A percentile compares a stretch with the other conserved stretches of the same genome.
Conservation (phyloP, 257 asterid genomes). For the Gardenia jasminoides region DNA sequence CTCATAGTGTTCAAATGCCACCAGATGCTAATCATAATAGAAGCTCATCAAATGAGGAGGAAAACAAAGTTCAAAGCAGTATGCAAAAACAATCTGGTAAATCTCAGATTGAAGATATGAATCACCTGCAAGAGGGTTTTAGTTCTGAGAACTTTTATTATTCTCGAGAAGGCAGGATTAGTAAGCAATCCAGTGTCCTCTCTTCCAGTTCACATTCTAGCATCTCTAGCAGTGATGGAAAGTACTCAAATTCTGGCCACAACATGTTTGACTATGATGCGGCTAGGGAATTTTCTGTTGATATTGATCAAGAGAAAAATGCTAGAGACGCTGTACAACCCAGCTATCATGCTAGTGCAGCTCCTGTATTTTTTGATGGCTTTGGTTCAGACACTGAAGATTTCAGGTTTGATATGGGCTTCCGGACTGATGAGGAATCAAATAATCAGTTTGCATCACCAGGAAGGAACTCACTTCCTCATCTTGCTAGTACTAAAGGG, state of each 20-base stretch:
- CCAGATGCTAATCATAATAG: slow-evolving; percentile 33
- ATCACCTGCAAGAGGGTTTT: slow-evolving; percentile 28
- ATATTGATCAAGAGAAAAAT: slow-evolving; percentile 25
- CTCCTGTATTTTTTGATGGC: slow-evolving; percentile 49
- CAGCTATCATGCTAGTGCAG: slow-evolving; percentile 41
- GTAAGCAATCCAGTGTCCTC: slow-evolving; percentile 35
- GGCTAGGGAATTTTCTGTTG: slow-evolving; percentile 30
- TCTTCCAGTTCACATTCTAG: slow-evolving; percentile 48
- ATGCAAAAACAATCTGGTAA: slow-evolving; percentile 24
- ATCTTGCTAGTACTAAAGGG: slow-evolving; percentile 23
- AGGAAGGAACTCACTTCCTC: slow-evolving; percentile 40
- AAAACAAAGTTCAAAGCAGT: slow-evolving; percentile 11
- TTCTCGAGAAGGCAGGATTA: slow-evolving; percentile 38
- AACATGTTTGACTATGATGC: slow-evolving; percentile 34
- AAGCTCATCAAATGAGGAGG: slow-evolving; percentile 33
- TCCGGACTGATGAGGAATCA: slow-evolving; percentile 49
- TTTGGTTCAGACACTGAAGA: slow-evolving; percentile 61
- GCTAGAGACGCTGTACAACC: slow-evolving; percentile 33
- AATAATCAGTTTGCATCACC: slow-evolving; percentile 41
- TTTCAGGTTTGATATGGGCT: slow-evolving; percentile 34
- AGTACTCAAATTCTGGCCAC: slow-evolving; percentile 41
- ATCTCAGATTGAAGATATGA: slow-evolving; percentile 37
- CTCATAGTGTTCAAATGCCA: slow-evolving; percentile 26
- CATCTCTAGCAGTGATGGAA: slow-evolving; percentile 39
- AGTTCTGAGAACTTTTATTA: slow-evolving; percentile 30